Percentiles rank a stretch among this genome's conserved stretches.
These are phyloP conservation scores for Coemansia sp. DNA, from an alignment of 192 early-diverging fungal genomes.

Conservation along the genomic window DNA sequence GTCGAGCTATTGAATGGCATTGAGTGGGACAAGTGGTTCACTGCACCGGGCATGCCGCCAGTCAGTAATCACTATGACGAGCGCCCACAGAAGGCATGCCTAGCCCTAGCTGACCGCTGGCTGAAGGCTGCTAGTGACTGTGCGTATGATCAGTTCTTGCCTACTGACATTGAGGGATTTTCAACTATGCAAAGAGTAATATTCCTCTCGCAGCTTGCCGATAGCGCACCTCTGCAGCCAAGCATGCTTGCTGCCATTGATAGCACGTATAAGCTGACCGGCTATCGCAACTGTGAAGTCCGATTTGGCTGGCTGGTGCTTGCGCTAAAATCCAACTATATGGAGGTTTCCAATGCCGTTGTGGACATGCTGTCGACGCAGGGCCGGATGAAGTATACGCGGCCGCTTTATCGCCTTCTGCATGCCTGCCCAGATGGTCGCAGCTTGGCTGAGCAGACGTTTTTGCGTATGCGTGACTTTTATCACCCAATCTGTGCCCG, in stretches of 20 bases:
- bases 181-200: constrained; percentile 78
- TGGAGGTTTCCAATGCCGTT: constrained; percentile 73
- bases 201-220: constrained; percentile 76
- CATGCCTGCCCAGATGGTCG: constrained; percentile 69
- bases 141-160: constrained; percentile 59
- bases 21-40: constrained; percentile 91
- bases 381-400: constrained; percentile 92
- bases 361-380: constrained; percentile 79
- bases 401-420: constrained; percentile 78
- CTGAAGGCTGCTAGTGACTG: constrained; percentile 57
- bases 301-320: constrained; percentile 84
- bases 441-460: constrained; percentile 76
- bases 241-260: constrained; percentile 68
- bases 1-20: constrained; percentile 72
- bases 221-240: constrained; percentile 63
- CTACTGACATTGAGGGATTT: constrained; percentile 67
- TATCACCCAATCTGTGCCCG: constrained; percentile 93
- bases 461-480: constrained; percentile 69
- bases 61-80: constrained; percentile 83
- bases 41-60: constrained; percentile 86
- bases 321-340: constrained; percentile 75
- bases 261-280: constrained; percentile 67
- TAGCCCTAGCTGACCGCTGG: constrained; percentile 79
- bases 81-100: constrained; percentile 77
- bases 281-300: constrained; percentile 80